Percentiles rank a stretch among this genome's conserved stretches.
These are phyloP conservation scores for Margaritispora aquatica DNA, from an alignment of 495 filamentous ascomycete species.

Conservation along the genomic window DNA sequence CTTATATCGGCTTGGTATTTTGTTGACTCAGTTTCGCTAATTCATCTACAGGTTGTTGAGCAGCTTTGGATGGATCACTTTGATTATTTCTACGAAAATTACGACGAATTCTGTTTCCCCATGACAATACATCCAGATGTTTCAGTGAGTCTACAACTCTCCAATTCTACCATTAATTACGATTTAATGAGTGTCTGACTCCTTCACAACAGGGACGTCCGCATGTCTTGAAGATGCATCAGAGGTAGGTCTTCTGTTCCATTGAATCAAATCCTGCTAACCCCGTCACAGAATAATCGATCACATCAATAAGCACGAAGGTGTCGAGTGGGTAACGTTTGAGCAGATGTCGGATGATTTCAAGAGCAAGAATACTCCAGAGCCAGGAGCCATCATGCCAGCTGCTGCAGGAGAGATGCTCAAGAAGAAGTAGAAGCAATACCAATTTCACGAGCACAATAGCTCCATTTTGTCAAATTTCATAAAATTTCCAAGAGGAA, in stretches of 20 bases:
- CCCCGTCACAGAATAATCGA: constrained; percentile 45
- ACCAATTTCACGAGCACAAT: background rate
- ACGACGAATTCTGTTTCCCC: constrained; percentile 64
- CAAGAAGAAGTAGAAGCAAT: constrained; percentile 28
- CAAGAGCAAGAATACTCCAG: constrained; percentile 60
- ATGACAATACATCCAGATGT: constrained; percentile 69
- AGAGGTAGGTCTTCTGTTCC: constrained; percentile 19
- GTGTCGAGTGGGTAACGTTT: constrained; percentile 70
- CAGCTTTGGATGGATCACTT: constrained; percentile 48
- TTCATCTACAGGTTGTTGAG: too few species aligned
- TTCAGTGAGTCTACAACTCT: too few species aligned
- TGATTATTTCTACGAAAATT: constrained; percentile 64
- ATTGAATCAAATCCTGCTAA: constrained; percentile 24
- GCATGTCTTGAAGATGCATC: constrained; percentile 62
- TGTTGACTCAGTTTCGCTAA: too few species aligned
- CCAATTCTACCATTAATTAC: too few species aligned
- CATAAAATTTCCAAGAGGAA: too few species aligned
- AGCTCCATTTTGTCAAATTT: too few species aligned
- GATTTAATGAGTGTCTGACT: too few species aligned
- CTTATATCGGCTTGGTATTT: too few species aligned
- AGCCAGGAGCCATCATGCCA: constrained; percentile 61
- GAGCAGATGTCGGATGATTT: constrained; percentile 62
- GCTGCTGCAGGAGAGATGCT: constrained; percentile 51
- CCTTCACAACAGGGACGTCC: constrained; percentile 50
- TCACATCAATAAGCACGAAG: constrained; percentile 66